These are phyloP conservation scores for Gossypium schwendimanii DNA, from an alignment of 441 rosid species.

Conservation along the genomic window DNA sequence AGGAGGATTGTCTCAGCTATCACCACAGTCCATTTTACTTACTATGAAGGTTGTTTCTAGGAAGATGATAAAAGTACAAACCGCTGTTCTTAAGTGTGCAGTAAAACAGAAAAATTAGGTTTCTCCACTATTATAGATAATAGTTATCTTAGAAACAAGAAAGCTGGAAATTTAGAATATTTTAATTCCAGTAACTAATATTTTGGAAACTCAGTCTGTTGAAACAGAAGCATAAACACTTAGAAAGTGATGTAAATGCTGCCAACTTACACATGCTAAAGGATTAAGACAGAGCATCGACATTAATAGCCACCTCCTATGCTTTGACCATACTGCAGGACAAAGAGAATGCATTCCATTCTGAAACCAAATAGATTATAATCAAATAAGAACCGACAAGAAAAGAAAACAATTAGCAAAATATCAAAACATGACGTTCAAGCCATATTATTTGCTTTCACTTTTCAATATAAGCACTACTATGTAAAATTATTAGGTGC, in stretches of 20 bases:
- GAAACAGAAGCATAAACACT: not conserved
- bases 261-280: conserved; percentile 70
- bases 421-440: not conserved
- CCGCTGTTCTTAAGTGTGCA: not conserved
- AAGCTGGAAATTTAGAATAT: not conserved
- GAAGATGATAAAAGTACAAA: not conserved
- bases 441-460: not conserved
- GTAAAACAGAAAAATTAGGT: not conserved
- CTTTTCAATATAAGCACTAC: not conserved
- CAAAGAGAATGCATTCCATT: conserved; percentile 94
- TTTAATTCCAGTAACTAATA: not conserved
- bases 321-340: conserved; percentile 96
- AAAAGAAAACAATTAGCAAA: not conserved
- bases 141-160: not conserved
- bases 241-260: not conserved
- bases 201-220: not conserved
- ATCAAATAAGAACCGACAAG: not conserved
- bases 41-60: not conserved
- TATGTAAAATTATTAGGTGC: not conserved
- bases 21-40: not conserved
- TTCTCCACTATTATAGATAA: not conserved
- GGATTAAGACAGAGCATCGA: conserved; percentile 92
- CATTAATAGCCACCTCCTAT: conserved; percentile 91
- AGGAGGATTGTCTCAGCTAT: not conserved
- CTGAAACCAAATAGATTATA: conserved; percentile 33